phyloP scores from a whole-genome alignment of 805 yeast species.

The Candida nemodendra region DNA sequence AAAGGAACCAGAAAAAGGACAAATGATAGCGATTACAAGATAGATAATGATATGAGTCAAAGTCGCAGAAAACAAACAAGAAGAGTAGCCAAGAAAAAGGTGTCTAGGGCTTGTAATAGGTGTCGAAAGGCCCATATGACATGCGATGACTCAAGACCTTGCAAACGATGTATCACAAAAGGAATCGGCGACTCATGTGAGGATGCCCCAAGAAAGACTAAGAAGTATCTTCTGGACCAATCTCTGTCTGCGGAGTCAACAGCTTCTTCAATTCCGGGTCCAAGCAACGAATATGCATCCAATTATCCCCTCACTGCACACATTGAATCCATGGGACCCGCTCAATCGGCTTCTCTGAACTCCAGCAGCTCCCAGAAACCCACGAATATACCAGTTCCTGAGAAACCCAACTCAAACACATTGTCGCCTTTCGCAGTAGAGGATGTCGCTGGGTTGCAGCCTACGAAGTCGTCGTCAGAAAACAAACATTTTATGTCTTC shows the following conservation, averaged over 20 bases:
- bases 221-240: slow-evolving; percentile 57
- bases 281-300: not conserved
- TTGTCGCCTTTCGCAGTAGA: slow-evolving; percentile 16
- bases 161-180: slow-evolving; percentile 70
- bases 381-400: not conserved
- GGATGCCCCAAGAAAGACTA: slow-evolving; percentile 86
- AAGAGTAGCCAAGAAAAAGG: slow-evolving; percentile 53
- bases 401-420: too few relatives aligned
- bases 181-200: slow-evolving; percentile 70
- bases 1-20: too few relatives aligned
- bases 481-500: slow-evolving; percentile 50
- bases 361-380: not conserved
- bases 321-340: not conserved
- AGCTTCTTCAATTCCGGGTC: not conserved
- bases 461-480: not conserved
- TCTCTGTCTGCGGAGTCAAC: not conserved
- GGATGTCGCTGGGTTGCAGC: not conserved
- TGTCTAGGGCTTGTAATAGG: slow-evolving; percentile 84
- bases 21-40: too few relatives aligned
- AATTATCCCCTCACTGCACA: not conserved
- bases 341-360: not conserved
- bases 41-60: too few relatives aligned
- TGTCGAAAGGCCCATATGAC: slow-evolving; percentile 92
- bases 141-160: slow-evolving; percentile 67
- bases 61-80: slow-evolving; percentile 20